Conservation (phyloP, 257 asterid species). For the Solanum peruvianum region DNA sequence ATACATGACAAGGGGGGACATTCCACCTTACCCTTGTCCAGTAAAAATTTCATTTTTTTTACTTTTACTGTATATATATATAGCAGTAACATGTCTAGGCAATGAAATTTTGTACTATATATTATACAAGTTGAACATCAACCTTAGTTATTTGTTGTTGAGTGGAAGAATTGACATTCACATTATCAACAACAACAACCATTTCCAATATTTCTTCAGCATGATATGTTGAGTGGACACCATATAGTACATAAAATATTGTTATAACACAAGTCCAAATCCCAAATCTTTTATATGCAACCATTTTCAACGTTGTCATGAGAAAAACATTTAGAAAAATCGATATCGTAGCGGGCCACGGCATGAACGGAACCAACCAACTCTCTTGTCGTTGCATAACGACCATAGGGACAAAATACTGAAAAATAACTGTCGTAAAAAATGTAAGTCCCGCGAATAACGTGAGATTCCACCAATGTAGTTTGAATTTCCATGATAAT, state of each 20-base stretch:
- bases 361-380: slow-evolving; percentile 37
- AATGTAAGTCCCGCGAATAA: not conserved
- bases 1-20: not conserved
- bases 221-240: slow-evolving; percentile 28
- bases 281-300: slow-evolving; percentile 28
- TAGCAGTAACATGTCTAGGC: not conserved
- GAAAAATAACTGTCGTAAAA: slow-evolving; percentile 7
- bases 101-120: not conserved
- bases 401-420: not conserved
- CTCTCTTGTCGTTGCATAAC: not conserved
- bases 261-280: slow-evolving; percentile 17
- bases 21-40: not conserved
- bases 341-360: slow-evolving; percentile 30
- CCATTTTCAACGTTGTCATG: slow-evolving; percentile 16
- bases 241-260: slow-evolving; percentile 23
- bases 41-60: not conserved
- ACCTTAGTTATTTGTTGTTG: slow-evolving; percentile 4
- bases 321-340: slow-evolving; percentile 29
- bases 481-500: slow-evolving; percentile 16
- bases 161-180: not conserved
- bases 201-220: slow-evolving; percentile 13
- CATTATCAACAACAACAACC: not conserved
- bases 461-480: slow-evolving; percentile 18
- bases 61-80: not conserved
- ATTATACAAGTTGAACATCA: slow-evolving; percentile 9